Evolutionary conservation across 2,329 filamentous ascomycete species (phyloP).

Genomic region (Bimuria novae-zelandiae): DNA sequence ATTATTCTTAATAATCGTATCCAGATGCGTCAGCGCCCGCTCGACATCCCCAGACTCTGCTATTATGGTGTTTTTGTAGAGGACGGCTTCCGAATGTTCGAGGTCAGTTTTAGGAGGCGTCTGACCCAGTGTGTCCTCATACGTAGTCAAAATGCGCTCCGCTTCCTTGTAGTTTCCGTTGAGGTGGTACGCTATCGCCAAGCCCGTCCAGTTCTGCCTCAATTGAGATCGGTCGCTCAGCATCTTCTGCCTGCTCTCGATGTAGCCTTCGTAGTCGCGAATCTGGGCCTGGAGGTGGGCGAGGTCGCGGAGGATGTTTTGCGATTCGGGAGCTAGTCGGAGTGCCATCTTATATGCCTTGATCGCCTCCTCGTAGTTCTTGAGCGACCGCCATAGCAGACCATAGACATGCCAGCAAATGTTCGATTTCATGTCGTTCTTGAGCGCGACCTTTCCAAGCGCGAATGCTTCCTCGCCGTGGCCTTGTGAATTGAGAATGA

Average conservation of each 20-base stretch:
- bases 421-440: slow-evolving; percentile 97
- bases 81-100: slow-evolving; percentile 88
- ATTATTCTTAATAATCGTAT: slow-evolving; percentile 74
- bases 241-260: slow-evolving; percentile 87
- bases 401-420: slow-evolving; percentile 99
- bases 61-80: slow-evolving; percentile 96
- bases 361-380: slow-evolving; percentile 98
- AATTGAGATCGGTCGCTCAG: slow-evolving; percentile 79
- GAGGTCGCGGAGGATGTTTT: slow-evolving; percentile 91
- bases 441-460: slow-evolving; percentile 88
- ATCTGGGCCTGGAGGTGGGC: slow-evolving; percentile 95
- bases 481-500: slow-evolving; percentile 91
- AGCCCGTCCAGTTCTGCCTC: slow-evolving; percentile 95
- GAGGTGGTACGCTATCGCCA: slow-evolving; percentile 91
- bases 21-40: slow-evolving; percentile 83
- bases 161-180: slow-evolving; percentile 83
- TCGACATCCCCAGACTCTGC: slow-evolving; percentile 84
- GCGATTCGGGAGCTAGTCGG: slow-evolving; percentile 88
- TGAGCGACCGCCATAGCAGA: slow-evolving; percentile 85
- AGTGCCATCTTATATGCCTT: slow-evolving; percentile 98
- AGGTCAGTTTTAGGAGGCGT: slow-evolving; percentile 77
- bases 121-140: slow-evolving; percentile 88
- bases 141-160: slow-evolving; percentile 87
- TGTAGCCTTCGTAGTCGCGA: slow-evolving; percentile 91
- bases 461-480: slow-evolving; percentile 94